Percentiles rank a stretch among this genome's conserved stretches.
Evolutionary conservation across 306 rosid genomes (phyloP).

Genomic region (Canavalia gladiata): DNA sequence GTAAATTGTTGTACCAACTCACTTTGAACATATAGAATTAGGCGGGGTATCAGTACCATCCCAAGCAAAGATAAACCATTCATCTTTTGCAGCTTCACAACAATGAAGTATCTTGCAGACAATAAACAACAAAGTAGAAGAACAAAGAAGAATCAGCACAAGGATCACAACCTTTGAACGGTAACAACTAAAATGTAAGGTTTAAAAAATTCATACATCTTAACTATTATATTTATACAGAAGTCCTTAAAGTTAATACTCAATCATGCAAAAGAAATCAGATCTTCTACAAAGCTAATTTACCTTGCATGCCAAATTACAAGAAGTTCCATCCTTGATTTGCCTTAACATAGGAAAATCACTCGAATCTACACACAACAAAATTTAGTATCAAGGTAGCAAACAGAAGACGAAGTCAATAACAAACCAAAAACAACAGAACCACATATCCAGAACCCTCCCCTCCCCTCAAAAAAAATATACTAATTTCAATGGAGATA

Average conservation of each 20-base stretch:
- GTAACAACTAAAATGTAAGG: constrained; percentile 18
- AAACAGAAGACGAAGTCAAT: constrained; percentile 30
- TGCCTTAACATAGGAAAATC: constrained; percentile 55
- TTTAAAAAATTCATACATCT: not conserved
- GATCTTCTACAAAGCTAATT: constrained; percentile 21
- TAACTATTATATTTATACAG: not conserved
- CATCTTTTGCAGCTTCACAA: constrained; percentile 51
- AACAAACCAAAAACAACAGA: constrained; percentile 10
- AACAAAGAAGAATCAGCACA: constrained; percentile 41
- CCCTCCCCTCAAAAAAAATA: not conserved
- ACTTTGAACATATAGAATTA: constrained; percentile 56
- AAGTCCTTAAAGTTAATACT: not conserved
- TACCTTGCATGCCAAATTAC: constrained; percentile 83
- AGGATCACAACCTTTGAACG: constrained; percentile 34
- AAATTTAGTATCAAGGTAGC: constrained; percentile 14
- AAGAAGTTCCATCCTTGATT: constrained; percentile 52
- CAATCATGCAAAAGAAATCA: not conserved
- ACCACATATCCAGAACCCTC: not conserved
- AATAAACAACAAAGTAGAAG: constrained; percentile 31
- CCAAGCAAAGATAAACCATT: constrained; percentile 71
- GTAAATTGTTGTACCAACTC: constrained; percentile 43
- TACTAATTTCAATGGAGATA: not conserved
- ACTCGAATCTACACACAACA: constrained; percentile 53
- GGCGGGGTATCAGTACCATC: constrained; percentile 85
- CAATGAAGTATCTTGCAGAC: constrained; percentile 63